Conservation (phyloP, 1,284 basidiomycete species). For the Fomitopsis betulina region DNA sequence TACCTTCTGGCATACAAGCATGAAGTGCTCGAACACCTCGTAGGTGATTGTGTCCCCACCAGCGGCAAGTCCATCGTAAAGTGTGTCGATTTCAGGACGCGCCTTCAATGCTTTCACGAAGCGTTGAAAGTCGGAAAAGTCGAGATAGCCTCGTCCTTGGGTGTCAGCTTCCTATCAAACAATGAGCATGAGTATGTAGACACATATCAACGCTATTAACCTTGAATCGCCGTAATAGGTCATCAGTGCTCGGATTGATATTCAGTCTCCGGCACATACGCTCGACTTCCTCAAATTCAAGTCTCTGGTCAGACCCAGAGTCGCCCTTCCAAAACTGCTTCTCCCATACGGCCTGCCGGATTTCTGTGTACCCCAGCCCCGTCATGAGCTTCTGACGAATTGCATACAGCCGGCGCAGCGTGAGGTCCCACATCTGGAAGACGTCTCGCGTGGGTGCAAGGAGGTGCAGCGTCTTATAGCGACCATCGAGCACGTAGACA, state of each 20-base stretch:
- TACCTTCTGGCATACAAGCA: slow-evolving; percentile 66
- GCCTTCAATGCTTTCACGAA: slow-evolving; percentile 86
- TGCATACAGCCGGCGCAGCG: slow-evolving; percentile 53
- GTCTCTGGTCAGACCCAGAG: slow-evolving; percentile 53
- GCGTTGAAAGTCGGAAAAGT: slow-evolving; percentile 80
- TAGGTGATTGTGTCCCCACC: slow-evolving; percentile 46
- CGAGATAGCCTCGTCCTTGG: slow-evolving; percentile 62
- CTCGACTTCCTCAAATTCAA: slow-evolving; percentile 73
- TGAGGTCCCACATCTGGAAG: slow-evolving; percentile 65
- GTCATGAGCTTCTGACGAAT: slow-evolving; percentile 68
- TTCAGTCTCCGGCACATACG: slow-evolving; percentile 75
- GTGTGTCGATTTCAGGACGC: slow-evolving; percentile 72
- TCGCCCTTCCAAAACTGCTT: slow-evolving; percentile 72
- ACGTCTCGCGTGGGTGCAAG: slow-evolving; percentile 73
- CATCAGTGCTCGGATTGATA: slow-evolving; percentile 60
- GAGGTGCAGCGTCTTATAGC: slow-evolving; percentile 91
- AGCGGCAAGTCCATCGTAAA: slow-evolving; percentile 54
- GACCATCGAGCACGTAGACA: slow-evolving; percentile 70
- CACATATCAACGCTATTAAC: slow-evolving; percentile 31
- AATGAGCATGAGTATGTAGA: not conserved
- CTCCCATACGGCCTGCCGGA: slow-evolving; percentile 75
- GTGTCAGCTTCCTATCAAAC: slow-evolving; percentile 61
- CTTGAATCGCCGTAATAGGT: slow-evolving; percentile 64
- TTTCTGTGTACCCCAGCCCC: slow-evolving; percentile 57
- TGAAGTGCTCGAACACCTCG: slow-evolving; percentile 58